A percentile compares a stretch with the other conserved stretches of the same genome.
phyloP scores from a whole-genome alignment of 768 basidiomycete species.

The Xerocomus potaroensis region DNA sequence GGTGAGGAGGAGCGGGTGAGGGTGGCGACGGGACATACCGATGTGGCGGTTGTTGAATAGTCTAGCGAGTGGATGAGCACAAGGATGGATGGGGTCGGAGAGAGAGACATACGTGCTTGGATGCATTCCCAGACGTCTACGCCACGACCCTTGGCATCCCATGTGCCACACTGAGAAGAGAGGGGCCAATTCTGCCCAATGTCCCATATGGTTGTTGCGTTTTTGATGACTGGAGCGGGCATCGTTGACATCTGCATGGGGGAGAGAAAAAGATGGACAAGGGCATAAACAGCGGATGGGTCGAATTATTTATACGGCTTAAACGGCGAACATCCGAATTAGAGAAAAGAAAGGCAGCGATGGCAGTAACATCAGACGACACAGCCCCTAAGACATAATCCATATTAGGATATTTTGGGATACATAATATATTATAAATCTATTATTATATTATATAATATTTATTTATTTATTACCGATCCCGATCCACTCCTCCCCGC shows the following conservation, averaged over 20 bases:
- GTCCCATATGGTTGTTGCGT: constrained; percentile 71
- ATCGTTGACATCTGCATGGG: constrained; percentile 22
- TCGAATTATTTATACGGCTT: constrained; percentile 28
- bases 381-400: constrained; percentile 26
- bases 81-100: not conserved
- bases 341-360: constrained; percentile 27
- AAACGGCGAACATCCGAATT: constrained; percentile 24
- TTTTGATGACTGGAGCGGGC: constrained; percentile 43
- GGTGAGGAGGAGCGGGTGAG: not conserved
- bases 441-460: no score
- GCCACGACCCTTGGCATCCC: constrained; percentile 61
- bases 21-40: constrained; percentile 22
- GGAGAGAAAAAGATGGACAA: constrained; percentile 1
- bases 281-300: constrained; percentile 6
- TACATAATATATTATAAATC: no score
- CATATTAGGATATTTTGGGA: no score
- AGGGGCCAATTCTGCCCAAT: constrained; percentile 59
- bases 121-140: constrained; percentile 79
- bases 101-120: constrained; percentile 46
- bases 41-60: constrained; percentile 52
- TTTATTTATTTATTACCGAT: constrained; percentile 18
- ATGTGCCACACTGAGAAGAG: constrained; percentile 66
- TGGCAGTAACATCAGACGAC: constrained; percentile 33
- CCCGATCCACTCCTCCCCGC: constrained; percentile 16
- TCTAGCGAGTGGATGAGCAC: constrained; percentile 37